Percentiles rank a stretch among this genome's conserved stretches.
These are phyloP conservation scores for Cryptococcus sp. DNA, from an alignment of 1,284 basidiomycete genomes.

Conservation along the genomic window DNA sequence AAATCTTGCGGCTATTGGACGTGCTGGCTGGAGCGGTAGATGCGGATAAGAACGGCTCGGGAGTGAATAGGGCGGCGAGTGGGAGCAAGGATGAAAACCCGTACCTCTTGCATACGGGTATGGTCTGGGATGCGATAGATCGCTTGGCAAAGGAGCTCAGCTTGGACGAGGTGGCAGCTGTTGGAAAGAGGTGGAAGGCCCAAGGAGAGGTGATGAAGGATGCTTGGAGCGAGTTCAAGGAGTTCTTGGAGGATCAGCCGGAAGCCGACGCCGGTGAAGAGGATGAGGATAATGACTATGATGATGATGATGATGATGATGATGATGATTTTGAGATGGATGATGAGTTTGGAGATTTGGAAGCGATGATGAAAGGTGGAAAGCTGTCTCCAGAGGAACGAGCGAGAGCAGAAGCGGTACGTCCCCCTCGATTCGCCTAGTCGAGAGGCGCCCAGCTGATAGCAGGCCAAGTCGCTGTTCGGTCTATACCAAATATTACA, in stretches of 20 bases:
- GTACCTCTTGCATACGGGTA: constrained; percentile 37
- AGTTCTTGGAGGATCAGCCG: constrained; percentile 27
- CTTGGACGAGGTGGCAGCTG: constrained; percentile 22
- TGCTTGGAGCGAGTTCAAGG: constrained; percentile 43
- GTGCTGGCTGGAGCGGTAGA: constrained; percentile 16
- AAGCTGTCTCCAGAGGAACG: constrained; percentile 24
- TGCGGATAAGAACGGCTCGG: neutral
- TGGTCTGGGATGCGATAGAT: constrained; percentile 39
- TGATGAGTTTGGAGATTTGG: constrained; percentile 34
- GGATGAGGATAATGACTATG: constrained; percentile 3
- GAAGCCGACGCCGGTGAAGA: constrained; percentile 18
- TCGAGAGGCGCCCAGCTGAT: constrained; percentile 5
- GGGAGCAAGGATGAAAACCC: constrained; percentile 12
- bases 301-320: constrained; percentile 8
- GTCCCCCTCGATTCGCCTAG: constrained; percentile 8
- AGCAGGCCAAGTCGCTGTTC: constrained; percentile 34
- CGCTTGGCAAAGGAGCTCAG: constrained; percentile 16
- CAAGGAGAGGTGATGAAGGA: constrained; percentile 34
- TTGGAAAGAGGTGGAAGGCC: constrained; percentile 23
- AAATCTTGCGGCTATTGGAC: constrained; percentile 20
- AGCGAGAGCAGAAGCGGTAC: constrained; percentile 28
- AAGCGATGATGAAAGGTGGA: constrained; percentile 20
- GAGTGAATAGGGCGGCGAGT: neutral
- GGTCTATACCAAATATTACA: constrained; percentile 38
- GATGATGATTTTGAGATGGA: constrained; percentile 13